These are phyloP conservation scores for Suhomyces prunicola DNA, from an alignment of 805 yeast genomes.

Conservation along the genomic window DNA sequence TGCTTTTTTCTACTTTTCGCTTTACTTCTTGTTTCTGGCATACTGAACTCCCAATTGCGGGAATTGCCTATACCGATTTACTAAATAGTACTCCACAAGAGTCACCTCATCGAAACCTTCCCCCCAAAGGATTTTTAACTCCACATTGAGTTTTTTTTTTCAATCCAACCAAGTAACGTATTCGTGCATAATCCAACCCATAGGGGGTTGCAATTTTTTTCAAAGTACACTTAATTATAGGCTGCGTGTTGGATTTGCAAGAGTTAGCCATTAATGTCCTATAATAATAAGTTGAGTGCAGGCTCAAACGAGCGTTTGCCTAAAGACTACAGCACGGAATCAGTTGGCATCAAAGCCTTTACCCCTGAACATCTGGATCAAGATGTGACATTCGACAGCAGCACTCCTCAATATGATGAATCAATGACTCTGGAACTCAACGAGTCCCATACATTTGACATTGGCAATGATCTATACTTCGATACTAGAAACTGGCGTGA, in stretches of 20 bases:
- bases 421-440: not conserved
- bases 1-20: not conserved
- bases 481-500: slow-evolving; percentile 40
- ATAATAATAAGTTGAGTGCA: not conserved
- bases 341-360: not conserved
- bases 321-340: not conserved
- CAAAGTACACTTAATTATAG: not conserved
- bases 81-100: not conserved
- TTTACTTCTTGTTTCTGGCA: not conserved
- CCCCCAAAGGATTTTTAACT: not conserved
- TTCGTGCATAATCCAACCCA: not conserved
- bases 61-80: not conserved
- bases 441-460: slow-evolving; percentile 2
- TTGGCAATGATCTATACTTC: slow-evolving; percentile 16
- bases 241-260: not conserved
- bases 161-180: not conserved
- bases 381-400: not conserved
- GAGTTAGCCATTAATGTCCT: not conserved
- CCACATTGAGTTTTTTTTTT: not conserved
- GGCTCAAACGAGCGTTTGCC: not conserved
- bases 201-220: not conserved
- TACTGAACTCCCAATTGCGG: not conserved
- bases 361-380: slow-evolving; percentile 1
- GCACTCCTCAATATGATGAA: not conserved
- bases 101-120: not conserved